These are phyloP conservation scores for Dichotomocladium elegans DNA, from an alignment of 371 early-diverging fungal species.

Conservation along the genomic window DNA sequence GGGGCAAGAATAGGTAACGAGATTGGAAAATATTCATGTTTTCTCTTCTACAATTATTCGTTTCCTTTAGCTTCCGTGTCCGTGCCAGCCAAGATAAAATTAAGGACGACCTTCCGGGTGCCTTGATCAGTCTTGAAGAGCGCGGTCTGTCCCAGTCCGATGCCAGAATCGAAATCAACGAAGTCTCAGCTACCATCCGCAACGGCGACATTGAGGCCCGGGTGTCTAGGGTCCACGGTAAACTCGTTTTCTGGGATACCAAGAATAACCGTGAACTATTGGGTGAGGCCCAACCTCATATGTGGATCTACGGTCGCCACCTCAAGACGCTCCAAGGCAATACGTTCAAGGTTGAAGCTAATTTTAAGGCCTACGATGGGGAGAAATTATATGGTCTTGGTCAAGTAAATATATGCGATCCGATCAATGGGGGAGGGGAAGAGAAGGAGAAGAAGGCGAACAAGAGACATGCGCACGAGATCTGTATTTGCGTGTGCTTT, in stretches of 20 bases:
- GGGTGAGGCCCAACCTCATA: conserved; percentile 12
- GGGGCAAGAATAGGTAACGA: conserved; percentile 11
- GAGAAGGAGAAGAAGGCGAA: no score
- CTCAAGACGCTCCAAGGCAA: conserved; percentile 6
- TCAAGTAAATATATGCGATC: conserved; percentile 11
- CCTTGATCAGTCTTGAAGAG: conserved; percentile 7
- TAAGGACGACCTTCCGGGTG: conserved; percentile 12
- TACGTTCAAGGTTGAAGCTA: conserved; percentile 12
- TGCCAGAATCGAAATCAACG: conserved; percentile 4
- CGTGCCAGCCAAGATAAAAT: conserved; percentile 9
- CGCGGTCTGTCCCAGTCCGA: neutral
- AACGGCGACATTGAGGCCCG: conserved; percentile 16
- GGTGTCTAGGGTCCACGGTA: conserved; percentile 5
- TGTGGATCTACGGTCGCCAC: conserved; percentile 12
- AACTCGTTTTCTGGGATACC: conserved; percentile 5
- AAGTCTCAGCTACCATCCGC: conserved; percentile 2
- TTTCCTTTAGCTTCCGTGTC: conserved; percentile 7
- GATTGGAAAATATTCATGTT: no score
- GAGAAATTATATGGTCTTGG: conserved; percentile 15
- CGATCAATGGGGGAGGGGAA: no score
- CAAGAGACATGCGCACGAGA: no score
- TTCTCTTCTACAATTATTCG: neutral
- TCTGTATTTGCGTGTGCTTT: no score
- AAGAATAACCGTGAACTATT: conserved; percentile 9
- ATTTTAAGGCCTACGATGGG: conserved; percentile 12